phyloP scores from a whole-genome alignment of 176 grass and related monocot genomes.

The Pontederia crassipes region DNA sequence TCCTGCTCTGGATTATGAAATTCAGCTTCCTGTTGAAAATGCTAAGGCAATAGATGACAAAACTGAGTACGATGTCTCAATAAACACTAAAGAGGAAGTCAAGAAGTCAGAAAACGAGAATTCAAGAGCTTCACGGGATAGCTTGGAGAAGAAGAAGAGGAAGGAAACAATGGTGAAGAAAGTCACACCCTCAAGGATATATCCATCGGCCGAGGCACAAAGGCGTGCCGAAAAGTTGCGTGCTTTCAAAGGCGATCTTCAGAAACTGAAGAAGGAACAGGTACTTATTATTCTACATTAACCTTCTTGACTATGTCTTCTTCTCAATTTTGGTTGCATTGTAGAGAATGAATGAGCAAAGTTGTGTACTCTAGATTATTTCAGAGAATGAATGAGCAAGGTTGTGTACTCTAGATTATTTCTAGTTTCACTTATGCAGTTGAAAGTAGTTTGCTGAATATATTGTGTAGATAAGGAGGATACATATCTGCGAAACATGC shows the following conservation, averaged over 20 bases:
- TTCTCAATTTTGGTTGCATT: constrained; percentile 7
- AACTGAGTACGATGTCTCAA: constrained; percentile 30
- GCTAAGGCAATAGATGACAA: constrained; percentile 31
- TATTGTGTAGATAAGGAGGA: too few species aligned
- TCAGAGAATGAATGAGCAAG: not conserved
- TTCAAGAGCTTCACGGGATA: constrained; percentile 46
- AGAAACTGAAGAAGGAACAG: constrained; percentile 88
- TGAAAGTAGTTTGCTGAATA: too few species aligned
- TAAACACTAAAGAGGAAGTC: constrained; percentile 27
- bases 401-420: too few species aligned
- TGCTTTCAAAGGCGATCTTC: constrained; percentile 76
- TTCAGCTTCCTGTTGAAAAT: constrained; percentile 36
- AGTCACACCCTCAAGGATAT: constrained; percentile 42
- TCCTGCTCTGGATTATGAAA: constrained; percentile 74
- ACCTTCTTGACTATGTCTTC: not conserved
- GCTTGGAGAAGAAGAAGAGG: constrained; percentile 58
- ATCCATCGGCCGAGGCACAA: constrained; percentile 62
- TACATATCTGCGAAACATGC: too few species aligned
- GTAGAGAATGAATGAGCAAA: not conserved
- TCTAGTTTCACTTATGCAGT: too few species aligned
- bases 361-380: not conserved
- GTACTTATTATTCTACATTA: constrained; percentile 23
- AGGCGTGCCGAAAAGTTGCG: constrained; percentile 85
- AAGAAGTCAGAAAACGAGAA: constrained; percentile 53
- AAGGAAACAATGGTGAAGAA: constrained; percentile 61